These are phyloP conservation scores for Diaporthe sp. DNA, from an alignment of 2,329 filamentous ascomycete species.

Conservation along the genomic window DNA sequence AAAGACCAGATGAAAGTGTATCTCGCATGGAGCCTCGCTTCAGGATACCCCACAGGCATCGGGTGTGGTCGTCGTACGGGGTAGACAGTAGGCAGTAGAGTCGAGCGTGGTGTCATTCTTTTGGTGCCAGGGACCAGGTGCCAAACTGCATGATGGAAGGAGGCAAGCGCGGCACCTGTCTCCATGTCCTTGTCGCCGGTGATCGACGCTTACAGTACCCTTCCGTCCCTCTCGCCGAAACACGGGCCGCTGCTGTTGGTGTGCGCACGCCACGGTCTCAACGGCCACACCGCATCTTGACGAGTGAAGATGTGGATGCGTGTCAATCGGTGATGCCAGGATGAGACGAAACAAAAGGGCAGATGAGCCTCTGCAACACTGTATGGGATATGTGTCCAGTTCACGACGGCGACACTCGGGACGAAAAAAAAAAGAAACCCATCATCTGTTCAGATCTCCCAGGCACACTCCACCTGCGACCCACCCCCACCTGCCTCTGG, in stretches of 20 bases:
- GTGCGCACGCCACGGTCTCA: conserved; percentile 6
- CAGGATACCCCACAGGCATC: not conserved
- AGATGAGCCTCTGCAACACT: not conserved
- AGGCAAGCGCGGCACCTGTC: not conserved
- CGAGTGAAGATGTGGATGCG: not conserved
- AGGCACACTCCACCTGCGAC: too few species aligned
- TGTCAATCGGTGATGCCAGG: conserved; percentile 2
- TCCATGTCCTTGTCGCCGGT: conserved; percentile 15
- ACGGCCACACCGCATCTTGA: conserved; percentile 19
- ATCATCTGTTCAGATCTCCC: too few species aligned
- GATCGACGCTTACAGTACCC: not conserved
- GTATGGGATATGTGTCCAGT: not conserved
- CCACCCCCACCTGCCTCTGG: too few species aligned
- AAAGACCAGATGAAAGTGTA: conserved; percentile 26
- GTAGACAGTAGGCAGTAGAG: not conserved
- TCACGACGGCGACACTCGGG: conserved; percentile 2
- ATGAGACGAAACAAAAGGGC: conserved; percentile 16
- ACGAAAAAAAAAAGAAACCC: too few species aligned
- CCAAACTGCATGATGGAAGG: not conserved
- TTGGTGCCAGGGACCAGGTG: not conserved
- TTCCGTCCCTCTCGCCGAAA: conserved; percentile 29
- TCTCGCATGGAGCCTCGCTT: conserved; percentile 21
- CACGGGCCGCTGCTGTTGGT: conserved; percentile 24
- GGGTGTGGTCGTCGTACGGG: not conserved
- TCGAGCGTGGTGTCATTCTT: too few species aligned